Evolutionary conservation across 148 eudicot genomes (phyloP), one percentile per base, ranked within the genome.

Genomic region (Chenopodium suecicum): DNA sequence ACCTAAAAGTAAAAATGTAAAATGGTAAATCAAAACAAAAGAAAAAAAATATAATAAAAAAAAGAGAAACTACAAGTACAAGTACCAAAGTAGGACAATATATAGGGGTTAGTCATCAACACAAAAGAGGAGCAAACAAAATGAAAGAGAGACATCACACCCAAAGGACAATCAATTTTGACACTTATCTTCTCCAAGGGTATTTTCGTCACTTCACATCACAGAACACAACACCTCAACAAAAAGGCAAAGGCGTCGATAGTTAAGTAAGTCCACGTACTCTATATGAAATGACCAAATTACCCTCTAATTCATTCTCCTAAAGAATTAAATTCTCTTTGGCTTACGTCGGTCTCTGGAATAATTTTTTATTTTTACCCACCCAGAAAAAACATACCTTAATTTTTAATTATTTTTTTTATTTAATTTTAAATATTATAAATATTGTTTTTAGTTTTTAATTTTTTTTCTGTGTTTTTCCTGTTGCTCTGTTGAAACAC

Each of bases 401-500:
- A 5, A 37, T 80, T 80, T 80, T 65, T 64, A 6, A 41, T 70
- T 23, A 63, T 32, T 60, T 3, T 9, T 77, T 37, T 37, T 52
- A 41, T 64, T 23, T 6, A 3, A 20, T 23, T n/a, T 23, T 6
- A 3, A 20, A 8, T 7, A 0, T 47, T 7, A 19, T 71, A 46
- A 12, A 58, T 78, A 9, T 52, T 58, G 66, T 25, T 66, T 78
- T 54, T 9, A 10, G 16, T 50, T 17, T 79, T 70, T 41, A 6
- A 19, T 72, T 70, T 27, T 7, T 4, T 20, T 56, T 58, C 29
- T 25, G 1, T 54, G 60, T 4, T 20, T 58, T 1, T 68, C 62
- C 31, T 67, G 79, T 79, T 73, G 77, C 14, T 70, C 27, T 75
- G 72, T 78, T 78, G 82, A 81, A 79, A 85, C 82, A 56, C 76